Conservation (phyloP, 495 filamentous ascomycete species). For the Achaetomiella virescens region DNA sequence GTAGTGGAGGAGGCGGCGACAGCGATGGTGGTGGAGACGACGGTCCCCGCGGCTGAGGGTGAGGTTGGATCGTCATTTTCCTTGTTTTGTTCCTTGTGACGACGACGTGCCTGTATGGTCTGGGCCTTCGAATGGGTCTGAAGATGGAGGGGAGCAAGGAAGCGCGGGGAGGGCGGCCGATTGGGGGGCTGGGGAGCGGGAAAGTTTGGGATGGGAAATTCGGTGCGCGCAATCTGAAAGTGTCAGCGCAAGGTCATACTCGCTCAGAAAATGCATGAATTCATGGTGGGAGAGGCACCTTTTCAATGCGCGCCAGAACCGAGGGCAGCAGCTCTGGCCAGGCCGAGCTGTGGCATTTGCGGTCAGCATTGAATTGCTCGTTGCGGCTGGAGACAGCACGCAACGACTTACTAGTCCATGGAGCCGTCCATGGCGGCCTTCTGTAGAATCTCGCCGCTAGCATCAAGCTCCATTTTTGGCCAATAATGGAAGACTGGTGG, state of each 20-base stretch:
- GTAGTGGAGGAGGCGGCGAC: constrained; percentile 13
- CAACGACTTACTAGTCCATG: constrained; percentile 57
- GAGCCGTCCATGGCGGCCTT: constrained; percentile 57
- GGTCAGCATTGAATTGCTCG: constrained; percentile 9
- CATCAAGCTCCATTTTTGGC: constrained; percentile 39
- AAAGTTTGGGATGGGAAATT: constrained; percentile 41
- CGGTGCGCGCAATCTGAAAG: constrained; percentile 34
- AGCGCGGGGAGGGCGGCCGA: constrained; percentile 34
- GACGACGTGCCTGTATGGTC: constrained; percentile 34
- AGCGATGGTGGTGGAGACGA: constrained; percentile 12
- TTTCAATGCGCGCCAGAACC: constrained; percentile 37
- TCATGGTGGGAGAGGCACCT: constrained; percentile 19
- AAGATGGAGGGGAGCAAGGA: constrained; percentile 41
- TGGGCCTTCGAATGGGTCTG: constrained; percentile 43
- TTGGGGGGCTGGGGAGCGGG: constrained; percentile 27
- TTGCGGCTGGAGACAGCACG: not conserved
- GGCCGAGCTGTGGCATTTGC: constrained; percentile 24
- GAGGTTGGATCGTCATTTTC: constrained; percentile 35
- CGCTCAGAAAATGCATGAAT: not conserved
- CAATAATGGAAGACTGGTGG: constrained; percentile 20
- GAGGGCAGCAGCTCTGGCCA: constrained; percentile 36
- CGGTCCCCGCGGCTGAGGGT: constrained; percentile 6
- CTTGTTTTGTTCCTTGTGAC: constrained; percentile 45
- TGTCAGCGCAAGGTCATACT: not conserved
- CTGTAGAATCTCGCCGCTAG: constrained; percentile 59